Base-by-base conservation (phyloP, 768 basidiomycete species). In the Clitopilus hobsonii region DNA sequence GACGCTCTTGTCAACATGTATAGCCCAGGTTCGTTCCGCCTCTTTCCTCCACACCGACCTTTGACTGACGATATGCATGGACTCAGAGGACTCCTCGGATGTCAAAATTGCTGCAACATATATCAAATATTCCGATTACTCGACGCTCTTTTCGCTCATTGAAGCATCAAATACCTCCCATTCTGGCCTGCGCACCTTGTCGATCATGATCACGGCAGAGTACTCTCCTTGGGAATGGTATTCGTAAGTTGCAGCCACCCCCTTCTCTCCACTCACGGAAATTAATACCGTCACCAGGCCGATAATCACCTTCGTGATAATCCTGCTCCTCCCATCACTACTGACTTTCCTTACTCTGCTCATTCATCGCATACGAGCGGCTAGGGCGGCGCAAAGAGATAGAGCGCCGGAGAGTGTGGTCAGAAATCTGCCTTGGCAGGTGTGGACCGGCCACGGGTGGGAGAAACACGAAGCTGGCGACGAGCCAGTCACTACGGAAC, bases 201-300 rank as follows among this genome's bases (percentile, higher is more conserved):
- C 89, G 1, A 71, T 93, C 23, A 74, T 88, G 55, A 86, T 93
- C 62, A 89, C 82, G 13, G 84, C 87, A 4, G 88, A 90, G 58
- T 88, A 86, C 64, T 86, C 88, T 13, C 82, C 86, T 38, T 94
- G 91, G 86, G 91, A 94, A 65, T 95, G 93, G 91, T 93, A 92
- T 65, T 92, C 89, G 90, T 92, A 62, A 60, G 85, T 81, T 60
- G 54, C 23, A 38, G 11, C 25, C 45, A 54, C 32, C 28, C 47
- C 20, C 41, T 41, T 20, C 41, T 49, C 60, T 49, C 56, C 49
- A 38, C 54, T 45, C 20, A 56, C n/a, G n/a, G n/a, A n/a, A n/a
- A n/a, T 60, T 24, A 53, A 54, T 49, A 36, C 53, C 29, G 49
- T 47, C 53, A 22, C 57, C 58, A 92, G 90, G 51, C 91, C 91